Base-by-base conservation (phyloP, 2,329 filamentous ascomycete species). In the Cladophialophora immunda region DNA sequence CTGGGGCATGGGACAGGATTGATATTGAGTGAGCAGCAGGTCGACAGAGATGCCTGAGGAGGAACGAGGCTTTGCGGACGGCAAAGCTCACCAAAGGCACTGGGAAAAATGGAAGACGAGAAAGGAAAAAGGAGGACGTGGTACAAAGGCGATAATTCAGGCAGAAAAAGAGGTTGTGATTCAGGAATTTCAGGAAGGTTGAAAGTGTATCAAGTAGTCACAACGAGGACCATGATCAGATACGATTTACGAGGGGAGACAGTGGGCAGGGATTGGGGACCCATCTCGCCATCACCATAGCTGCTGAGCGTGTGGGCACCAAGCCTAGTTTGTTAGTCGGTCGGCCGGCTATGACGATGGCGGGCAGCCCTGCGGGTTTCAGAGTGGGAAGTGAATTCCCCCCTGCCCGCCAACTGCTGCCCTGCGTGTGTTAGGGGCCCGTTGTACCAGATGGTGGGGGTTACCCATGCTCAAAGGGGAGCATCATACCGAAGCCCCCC, bases 121-220 rank as follows among this genome's bases (percentile, higher is more conserved):
- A 61, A 53, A 34, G 53, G 45, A 13, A 29, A 27, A 38, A 27
- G 29, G 45, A 30, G 45, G n/a, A 19, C 13, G 30, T 25, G 22
- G 29, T n/a, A 53, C 9, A 27, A 17, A 27, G 55, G 30, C 30
- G 52, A 61, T 61, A 30, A 61, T 22, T 61, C 58, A 61, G 58
- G 58, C 47, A 41, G 30, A 32, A 38, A 53, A 61, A 32, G 30
- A 50, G 36, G 27, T 36, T 15, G 30, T 36, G 32, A 45, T n/a
- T 36, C 45, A 32, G 47, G 47, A 61, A 61, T 61, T 50, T 61
- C 58, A 61, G 58, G 58, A 61, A 61, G 58, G 58, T 61, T 17
- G 19, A 47, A 59, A 59, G 57, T 59, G 57, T 59, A 59, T 59
- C 57, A 59, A 59, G 57, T 59, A 59, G 38, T 59, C 38, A 19